Percentiles rank a stretch among this genome's conserved stretches.
phyloP scores from a whole-genome alignment of 2,329 filamentous ascomycete genomes.

The Pyricularia pennisetigena region DNA sequence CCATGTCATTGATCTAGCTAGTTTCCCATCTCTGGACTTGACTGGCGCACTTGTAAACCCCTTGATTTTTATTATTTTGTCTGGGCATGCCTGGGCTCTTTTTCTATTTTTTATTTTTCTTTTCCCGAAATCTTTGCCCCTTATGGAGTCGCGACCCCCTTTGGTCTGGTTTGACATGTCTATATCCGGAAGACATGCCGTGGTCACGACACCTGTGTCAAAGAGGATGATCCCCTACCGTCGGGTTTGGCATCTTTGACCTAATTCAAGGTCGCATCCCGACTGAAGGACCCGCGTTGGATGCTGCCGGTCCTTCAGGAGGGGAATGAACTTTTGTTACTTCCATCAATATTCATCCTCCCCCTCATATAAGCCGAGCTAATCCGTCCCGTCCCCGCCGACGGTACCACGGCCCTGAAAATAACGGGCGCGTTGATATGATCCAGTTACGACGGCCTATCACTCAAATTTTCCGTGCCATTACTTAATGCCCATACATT shows the following conservation, averaged over 20 bases:
- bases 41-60: not conserved
- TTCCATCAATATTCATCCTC: not conserved
- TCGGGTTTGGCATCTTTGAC: not conserved
- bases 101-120: not conserved
- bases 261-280: not conserved
- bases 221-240: not conserved
- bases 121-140: not conserved
- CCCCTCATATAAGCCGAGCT: not conserved
- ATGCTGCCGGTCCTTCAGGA: not conserved
- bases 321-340: not conserved
- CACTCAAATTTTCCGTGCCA: not conserved
- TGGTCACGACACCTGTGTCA: not conserved
- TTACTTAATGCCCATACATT: not conserved
- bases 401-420: not conserved
- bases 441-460: not conserved
- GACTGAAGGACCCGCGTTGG: not conserved
- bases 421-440: not conserved
- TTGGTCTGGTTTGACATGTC: not conserved
- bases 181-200: not conserved
- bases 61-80: not conserved
- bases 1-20: not conserved
- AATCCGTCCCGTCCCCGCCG: not conserved
- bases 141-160: not conserved
- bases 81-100: not conserved
- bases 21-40: not conserved